Conservation (phyloP, 2,329 filamentous ascomycete genomes). For the Fusarium brevicatenulatum region DNA sequence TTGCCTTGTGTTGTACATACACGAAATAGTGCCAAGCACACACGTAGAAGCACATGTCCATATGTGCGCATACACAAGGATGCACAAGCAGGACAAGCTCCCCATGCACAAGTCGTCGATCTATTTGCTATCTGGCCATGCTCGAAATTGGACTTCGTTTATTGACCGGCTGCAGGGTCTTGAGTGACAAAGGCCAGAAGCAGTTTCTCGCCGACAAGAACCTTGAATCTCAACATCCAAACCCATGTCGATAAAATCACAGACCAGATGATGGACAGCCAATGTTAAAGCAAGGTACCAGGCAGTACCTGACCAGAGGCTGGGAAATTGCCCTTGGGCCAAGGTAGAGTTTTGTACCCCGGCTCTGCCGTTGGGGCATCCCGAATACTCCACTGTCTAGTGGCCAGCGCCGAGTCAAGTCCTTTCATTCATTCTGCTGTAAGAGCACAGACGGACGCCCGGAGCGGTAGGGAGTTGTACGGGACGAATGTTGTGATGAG, state of each 20-base stretch:
- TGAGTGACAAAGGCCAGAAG: constrained; percentile 20
- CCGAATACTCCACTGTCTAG: constrained; percentile 37
- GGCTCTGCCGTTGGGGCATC: constrained; percentile 31
- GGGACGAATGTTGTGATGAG: neutral
- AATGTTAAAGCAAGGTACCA: constrained; percentile 17
- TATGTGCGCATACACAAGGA: neutral
- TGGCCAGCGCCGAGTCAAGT: constrained; percentile 42
- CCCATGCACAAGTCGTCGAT: constrained; percentile 29
- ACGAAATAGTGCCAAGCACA: constrained; percentile 7
- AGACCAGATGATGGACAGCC: constrained; percentile 26
- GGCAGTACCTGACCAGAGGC: constrained; percentile 36
- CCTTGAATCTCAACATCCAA: constrained; percentile 32
- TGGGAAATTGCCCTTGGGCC: constrained; percentile 39
- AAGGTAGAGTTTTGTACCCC: constrained; percentile 39
- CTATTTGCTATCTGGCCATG: constrained; percentile 13
- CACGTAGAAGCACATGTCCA: constrained; percentile 6
- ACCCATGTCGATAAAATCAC: constrained; percentile 32
- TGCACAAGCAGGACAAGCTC: neutral
- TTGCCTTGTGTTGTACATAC: constrained; percentile 3
- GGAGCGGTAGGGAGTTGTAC: constrained; percentile 3
- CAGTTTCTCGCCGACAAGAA: constrained; percentile 28
- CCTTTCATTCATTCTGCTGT: constrained; percentile 20
- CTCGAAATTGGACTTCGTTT: constrained; percentile 16
- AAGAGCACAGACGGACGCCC: constrained; percentile 32
- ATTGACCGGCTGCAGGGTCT: constrained; percentile 26